Evolutionary conservation across 768 basidiomycete species (phyloP).

Genomic region (Boletus barrowsii): DNA sequence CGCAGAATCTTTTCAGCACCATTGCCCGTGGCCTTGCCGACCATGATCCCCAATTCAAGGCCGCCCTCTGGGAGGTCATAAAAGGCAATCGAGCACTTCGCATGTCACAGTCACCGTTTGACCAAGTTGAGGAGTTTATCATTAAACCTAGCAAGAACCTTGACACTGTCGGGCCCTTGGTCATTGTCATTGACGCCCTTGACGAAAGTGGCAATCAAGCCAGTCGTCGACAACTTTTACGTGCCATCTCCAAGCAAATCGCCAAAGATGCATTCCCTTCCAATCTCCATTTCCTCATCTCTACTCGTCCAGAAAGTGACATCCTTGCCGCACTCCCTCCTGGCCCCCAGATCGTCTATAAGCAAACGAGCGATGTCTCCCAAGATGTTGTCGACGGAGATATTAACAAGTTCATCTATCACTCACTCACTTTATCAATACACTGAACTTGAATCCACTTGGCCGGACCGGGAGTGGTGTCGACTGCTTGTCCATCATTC

Average conservation of each 20-base stretch:
- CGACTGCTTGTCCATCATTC: slow-evolving; percentile 1
- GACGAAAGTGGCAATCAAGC: slow-evolving; percentile 17
- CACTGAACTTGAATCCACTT: background rate
- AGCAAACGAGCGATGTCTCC: slow-evolving; percentile 11
- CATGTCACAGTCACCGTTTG: too few species aligned
- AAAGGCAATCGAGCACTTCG: too few species aligned
- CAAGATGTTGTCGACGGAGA: background rate
- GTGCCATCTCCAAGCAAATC: background rate
- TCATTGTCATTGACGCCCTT: slow-evolving; percentile 31
- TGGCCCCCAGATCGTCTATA: slow-evolving; percentile 2
- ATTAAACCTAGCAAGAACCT: slow-evolving; percentile 11
- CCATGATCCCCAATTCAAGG: too few species aligned
- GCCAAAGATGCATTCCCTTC: slow-evolving; percentile 1
- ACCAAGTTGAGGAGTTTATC: too few species aligned
- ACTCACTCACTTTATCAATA: background rate
- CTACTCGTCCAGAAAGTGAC: too few species aligned
- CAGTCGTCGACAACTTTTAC: slow-evolving; percentile 14
- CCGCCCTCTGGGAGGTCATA: too few species aligned
- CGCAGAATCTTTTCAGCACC: too few species aligned
- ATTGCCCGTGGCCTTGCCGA: too few species aligned
- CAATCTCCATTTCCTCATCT: background rate
- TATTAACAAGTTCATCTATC: background rate
- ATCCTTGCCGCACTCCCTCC: background rate
- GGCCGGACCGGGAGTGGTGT: slow-evolving; percentile 7
- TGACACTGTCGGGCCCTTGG: slow-evolving; percentile 19